Evolutionary conservation across 306 rosid genomes (phyloP).

Genomic region (Gastrolobium bilobum): DNA sequence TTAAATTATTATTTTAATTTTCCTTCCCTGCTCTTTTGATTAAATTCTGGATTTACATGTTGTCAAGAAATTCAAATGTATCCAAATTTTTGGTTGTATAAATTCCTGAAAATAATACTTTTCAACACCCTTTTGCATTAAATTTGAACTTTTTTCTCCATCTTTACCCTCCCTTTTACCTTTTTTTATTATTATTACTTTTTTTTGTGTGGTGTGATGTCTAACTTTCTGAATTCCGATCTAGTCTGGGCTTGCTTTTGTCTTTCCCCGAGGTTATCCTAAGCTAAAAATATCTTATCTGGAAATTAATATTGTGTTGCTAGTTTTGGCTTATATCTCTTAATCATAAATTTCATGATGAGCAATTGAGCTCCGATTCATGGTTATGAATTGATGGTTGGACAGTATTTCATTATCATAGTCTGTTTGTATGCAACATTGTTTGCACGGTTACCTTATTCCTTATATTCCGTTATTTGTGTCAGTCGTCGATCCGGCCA

Average conservation of each 20-base stretch:
- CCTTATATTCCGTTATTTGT: constrained; percentile 51
- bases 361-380: constrained; percentile 39
- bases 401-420: constrained; percentile 12
- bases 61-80: too few species aligned
- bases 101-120: background rate
- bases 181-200: background rate
- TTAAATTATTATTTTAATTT: constrained; percentile 18
- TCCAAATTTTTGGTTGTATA: too few species aligned
- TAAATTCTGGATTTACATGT: constrained; percentile 38
- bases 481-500: constrained; percentile 76
- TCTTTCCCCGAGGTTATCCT: background rate
- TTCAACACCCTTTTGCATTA: background rate
- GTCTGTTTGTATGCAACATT: constrained; percentile 38
- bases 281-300: too few species aligned
- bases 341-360: constrained; percentile 18
- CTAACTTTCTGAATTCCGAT: background rate
- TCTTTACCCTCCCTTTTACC: constrained; percentile 1
- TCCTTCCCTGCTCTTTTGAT: constrained; percentile 16
- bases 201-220: background rate
- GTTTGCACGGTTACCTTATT: constrained; percentile 41
- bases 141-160: background rate
- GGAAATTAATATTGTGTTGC: too few species aligned
- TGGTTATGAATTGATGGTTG: constrained; percentile 31
- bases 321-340: too few species aligned
- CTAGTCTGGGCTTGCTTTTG: constrained; percentile 15